Evolutionary conservation across 2,329 filamentous ascomycete species (phyloP), one percentile per base, ranked within the genome.

Genomic region (Verticillium albo-atrum): DNA sequence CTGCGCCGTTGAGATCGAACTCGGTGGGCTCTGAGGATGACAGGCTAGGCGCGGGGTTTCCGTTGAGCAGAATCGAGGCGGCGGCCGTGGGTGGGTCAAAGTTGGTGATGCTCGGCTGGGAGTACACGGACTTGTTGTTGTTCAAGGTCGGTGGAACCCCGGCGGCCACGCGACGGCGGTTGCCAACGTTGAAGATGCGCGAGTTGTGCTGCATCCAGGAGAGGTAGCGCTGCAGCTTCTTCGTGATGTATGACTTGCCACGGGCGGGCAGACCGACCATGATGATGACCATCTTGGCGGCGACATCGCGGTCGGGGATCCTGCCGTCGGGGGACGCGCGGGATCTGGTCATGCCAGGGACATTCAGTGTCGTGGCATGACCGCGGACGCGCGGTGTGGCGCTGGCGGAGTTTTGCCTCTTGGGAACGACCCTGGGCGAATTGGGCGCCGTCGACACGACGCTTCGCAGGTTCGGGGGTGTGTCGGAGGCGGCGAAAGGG

Each of bases 161-260:
- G 51, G 89, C 90, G 20, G 89, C 91, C 56, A 93, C 85, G 67
- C 95, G 89, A 68, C 95, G 85, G 69, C 92, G 85, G 74, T 97
- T 94, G 62, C 95, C 95, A 37, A 99, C 95, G 69, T 99, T 99
- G 85, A 99, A 99, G 67, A 99, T 97, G 66, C 84, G 85, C 14
- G 93, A 95, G 69, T 97, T 91, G 75, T 99, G 94, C 71, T 99
- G 95, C 69, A 97, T 87, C 95, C 95, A 99, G 55, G 96, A 94
- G 56, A 99, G 79, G 72, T 98, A 99, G 62, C 95, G 86, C 61
- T 95, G 90, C 63, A 99, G 85, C 78, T 99, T 99, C 81, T 98
- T 98, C 62, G 95, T 98, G 69, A 99, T 96, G 76, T 99, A 99
- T 58, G 93, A 97, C 78, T 99, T 99, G 71, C 95, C 95, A 68